These are phyloP conservation scores for Bullera alba DNA, from an alignment of 768 basidiomycete genomes.

Conservation along the genomic window DNA sequence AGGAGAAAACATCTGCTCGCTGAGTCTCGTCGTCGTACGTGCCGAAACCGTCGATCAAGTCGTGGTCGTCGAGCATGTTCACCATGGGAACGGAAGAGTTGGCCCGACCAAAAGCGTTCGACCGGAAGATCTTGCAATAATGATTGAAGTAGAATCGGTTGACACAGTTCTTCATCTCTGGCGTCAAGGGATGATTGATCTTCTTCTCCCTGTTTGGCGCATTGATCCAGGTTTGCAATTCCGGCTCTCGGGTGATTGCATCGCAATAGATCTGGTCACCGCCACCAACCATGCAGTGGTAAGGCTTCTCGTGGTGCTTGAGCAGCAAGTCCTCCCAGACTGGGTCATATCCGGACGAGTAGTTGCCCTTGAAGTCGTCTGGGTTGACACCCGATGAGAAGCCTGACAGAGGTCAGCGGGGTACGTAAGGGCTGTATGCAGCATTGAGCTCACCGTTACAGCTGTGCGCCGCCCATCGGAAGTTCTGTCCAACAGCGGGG, in stretches of 20 bases:
- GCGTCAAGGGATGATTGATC: conserved; percentile 56
- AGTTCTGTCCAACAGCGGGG: conserved; percentile 70
- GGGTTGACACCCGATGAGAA: conserved; percentile 69
- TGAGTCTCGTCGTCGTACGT: conserved; percentile 42
- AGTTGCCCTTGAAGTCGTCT: conserved; percentile 67
- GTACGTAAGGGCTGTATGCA: too few species aligned
- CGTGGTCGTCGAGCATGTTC: conserved; percentile 50
- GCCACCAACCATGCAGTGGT: conserved; percentile 87
- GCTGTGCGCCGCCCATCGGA: conserved; percentile 77
- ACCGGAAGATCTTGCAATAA: conserved; percentile 77
- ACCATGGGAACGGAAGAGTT: conserved; percentile 77
- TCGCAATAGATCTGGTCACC: conserved; percentile 74
- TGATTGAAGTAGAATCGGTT: conserved; percentile 75
- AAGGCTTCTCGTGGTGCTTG: conserved; percentile 70
- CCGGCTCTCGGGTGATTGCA: conserved; percentile 67
- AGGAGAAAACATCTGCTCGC: conserved; percentile 43
- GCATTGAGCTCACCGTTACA: conserved; percentile 43
- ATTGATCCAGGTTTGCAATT: conserved; percentile 60
- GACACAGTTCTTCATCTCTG: conserved; percentile 66
- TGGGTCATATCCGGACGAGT: conserved; percentile 76
- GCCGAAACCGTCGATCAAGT: conserved; percentile 43
- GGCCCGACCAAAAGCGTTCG: conserved; percentile 81
- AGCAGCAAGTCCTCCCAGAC: conserved; percentile 88
- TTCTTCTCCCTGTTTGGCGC: conserved; percentile 57
- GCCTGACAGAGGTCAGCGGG: conserved; percentile 22